A percentile compares a stretch with the other conserved stretches of the same genome.
phyloP scores from a whole-genome alignment of 208 protist species.

The Wallacemonas collosoma region DNA sequence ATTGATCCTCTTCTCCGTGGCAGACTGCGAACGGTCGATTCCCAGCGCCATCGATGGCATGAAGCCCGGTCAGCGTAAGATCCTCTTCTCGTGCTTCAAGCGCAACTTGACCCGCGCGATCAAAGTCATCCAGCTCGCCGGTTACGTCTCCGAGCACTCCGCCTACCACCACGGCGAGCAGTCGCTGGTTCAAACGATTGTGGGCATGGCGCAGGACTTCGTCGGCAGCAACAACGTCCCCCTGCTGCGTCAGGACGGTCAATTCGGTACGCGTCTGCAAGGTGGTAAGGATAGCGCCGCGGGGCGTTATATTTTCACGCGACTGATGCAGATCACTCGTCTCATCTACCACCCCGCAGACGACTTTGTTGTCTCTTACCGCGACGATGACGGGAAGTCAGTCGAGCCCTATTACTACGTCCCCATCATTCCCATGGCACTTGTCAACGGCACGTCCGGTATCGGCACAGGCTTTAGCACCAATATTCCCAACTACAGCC shows the following conservation, averaged over 20 bases:
- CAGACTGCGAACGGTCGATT: constrained; percentile 95
- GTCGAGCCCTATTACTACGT: constrained; percentile 99
- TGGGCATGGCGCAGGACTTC: constrained; percentile 99
- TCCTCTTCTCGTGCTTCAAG: constrained; percentile 99
- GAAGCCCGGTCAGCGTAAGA: constrained; percentile 99
- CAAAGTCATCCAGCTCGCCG: constrained; percentile 99
- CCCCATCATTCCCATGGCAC: constrained; percentile 98
- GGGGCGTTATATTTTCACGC: constrained; percentile 99
- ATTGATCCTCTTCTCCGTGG: constrained; percentile 99
- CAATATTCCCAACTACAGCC: constrained; percentile 98
- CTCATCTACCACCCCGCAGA: constrained; percentile 97
- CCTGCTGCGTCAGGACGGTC: constrained; percentile 97
- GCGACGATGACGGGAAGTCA: constrained; percentile 98
- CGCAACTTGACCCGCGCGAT: constrained; percentile 98
- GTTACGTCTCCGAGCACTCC: constrained; percentile 99
- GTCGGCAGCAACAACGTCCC: constrained; percentile 99
- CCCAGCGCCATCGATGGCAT: constrained; percentile 98
- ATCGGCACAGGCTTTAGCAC: constrained; percentile 99
- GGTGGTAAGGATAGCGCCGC: constrained; percentile 99
- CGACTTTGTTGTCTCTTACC: constrained; percentile 97
- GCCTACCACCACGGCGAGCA: constrained; percentile 99
- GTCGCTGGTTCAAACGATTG: constrained; percentile 97
- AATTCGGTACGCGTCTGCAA: constrained; percentile 98
- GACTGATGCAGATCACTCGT: constrained; percentile 94
- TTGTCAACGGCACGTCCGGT: constrained; percentile 99